A percentile compares a stretch with the other conserved stretches of the same genome.
These are phyloP conservation scores for Chlorophyllum brunneum DNA, from an alignment of 768 basidiomycete genomes.

Conservation along the genomic window DNA sequence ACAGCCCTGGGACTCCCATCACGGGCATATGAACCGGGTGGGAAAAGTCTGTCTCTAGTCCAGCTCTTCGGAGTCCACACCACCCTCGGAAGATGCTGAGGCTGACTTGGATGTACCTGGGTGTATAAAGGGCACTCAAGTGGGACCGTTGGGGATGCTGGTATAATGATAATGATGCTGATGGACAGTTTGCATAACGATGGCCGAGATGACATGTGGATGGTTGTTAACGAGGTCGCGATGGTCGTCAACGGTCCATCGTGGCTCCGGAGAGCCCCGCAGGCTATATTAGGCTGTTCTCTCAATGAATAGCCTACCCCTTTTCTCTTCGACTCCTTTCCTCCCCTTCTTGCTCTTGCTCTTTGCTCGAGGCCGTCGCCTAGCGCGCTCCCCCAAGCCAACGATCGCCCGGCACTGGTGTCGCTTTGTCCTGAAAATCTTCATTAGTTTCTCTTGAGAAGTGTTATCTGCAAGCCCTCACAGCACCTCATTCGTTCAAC, in stretches of 20 bases:
- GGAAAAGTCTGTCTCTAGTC: too few relatives aligned
- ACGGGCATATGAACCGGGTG: too few relatives aligned
- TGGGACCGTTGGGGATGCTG: too few relatives aligned
- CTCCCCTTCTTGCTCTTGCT: conserved; percentile 11
- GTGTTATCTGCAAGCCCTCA: conserved; percentile 18
- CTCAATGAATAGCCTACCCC: neutral
- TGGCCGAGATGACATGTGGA: conserved; percentile 10
- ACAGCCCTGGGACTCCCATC: too few relatives aligned
- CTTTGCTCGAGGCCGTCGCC: conserved; percentile 29
- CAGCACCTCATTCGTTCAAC: conserved; percentile 6
- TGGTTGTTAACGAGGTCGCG: neutral
- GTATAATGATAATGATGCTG: too few relatives aligned
- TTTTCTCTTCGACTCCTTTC: conserved; percentile 14
- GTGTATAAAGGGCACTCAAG: too few relatives aligned
- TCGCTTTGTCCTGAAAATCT: conserved; percentile 28
- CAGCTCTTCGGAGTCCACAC: too few relatives aligned
- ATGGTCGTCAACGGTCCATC: conserved; percentile 3
- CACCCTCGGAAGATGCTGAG: too few relatives aligned
- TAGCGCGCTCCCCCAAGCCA: conserved; percentile 34
- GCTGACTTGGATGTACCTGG: too few relatives aligned
- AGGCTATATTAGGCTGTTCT: conserved; percentile 1
- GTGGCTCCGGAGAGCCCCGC: neutral
- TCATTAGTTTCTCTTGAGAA: conserved; percentile 6
- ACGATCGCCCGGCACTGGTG: conserved; percentile 46
- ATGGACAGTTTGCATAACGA: neutral